Percentiles rank a stretch among this genome's conserved stretches.
phyloP scores from a whole-genome alignment of 1,284 basidiomycete genomes.

The Pyrrhoderma lamaoense region DNA sequence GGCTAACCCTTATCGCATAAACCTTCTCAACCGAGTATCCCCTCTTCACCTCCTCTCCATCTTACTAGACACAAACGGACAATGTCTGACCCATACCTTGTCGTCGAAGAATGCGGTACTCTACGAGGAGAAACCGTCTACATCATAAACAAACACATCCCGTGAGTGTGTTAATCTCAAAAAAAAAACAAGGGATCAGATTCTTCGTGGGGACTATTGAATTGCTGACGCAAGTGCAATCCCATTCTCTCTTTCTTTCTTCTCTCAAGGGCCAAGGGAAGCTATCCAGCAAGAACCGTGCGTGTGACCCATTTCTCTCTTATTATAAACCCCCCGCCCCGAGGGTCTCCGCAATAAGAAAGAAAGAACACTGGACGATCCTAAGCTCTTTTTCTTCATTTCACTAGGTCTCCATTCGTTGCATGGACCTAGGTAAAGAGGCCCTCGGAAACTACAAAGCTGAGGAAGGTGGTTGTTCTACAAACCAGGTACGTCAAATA shows the following conservation, averaged over 20 bases:
- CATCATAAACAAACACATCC: conserved; percentile 36
- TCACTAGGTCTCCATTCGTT: conserved; percentile 37
- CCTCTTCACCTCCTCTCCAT: too few species aligned
- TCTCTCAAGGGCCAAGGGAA: conserved; percentile 10
- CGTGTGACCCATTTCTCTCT: too few species aligned
- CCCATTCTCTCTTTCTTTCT: too few species aligned
- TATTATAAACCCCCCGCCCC: too few species aligned
- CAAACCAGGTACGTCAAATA: conserved; percentile 30
- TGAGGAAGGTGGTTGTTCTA: conserved; percentile 34
- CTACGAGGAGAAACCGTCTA: conserved; percentile 35
- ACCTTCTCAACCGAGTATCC: conserved; percentile 8
- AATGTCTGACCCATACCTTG: conserved; percentile 30
- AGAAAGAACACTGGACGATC: too few species aligned
- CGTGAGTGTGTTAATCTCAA: too few species aligned
- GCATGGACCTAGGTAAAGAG: conserved; percentile 36
- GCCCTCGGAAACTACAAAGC: conserved; percentile 36
- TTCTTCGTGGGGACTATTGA: too few species aligned
- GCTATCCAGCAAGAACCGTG: conserved; percentile 13
- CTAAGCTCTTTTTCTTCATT: too few species aligned
- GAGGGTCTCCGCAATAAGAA: too few species aligned
- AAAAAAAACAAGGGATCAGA: too few species aligned
- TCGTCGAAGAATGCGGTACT: conserved; percentile 35
- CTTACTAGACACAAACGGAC: too few species aligned
- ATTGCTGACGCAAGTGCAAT: too few species aligned
- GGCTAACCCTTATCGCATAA: not conserved